These are phyloP conservation scores for Vicia sativa DNA, from an alignment of 306 rosid species.

Conservation along the genomic window DNA sequence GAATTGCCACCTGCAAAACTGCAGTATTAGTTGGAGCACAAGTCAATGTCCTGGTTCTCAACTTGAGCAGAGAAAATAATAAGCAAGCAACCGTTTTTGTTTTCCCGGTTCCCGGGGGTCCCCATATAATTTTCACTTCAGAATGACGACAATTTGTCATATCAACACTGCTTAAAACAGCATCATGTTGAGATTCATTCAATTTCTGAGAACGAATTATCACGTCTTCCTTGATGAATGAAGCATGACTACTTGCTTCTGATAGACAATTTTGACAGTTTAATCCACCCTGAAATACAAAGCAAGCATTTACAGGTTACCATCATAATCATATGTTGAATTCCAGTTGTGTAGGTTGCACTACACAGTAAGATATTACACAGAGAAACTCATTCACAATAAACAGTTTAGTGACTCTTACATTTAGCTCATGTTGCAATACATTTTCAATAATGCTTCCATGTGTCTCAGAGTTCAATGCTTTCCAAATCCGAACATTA, in stretches of 20 bases:
- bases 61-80: neutral
- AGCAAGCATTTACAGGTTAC: neutral
- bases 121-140: conserved; percentile 54
- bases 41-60: neutral
- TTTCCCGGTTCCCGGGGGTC: conserved; percentile 68
- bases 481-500: conserved; percentile 42
- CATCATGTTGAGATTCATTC: conserved; percentile 50
- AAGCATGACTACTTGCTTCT: neutral
- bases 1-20: neutral
- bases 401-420: conserved; percentile 26
- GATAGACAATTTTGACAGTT: neutral
- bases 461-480: conserved; percentile 27
- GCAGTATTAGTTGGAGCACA: conserved; percentile 30
- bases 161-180: conserved; percentile 47
- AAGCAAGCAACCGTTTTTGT: conserved; percentile 52
- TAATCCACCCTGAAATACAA: neutral
- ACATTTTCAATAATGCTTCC: conserved; percentile 38
- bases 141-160: conserved; percentile 34
- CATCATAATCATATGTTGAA: neutral
- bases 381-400: neutral
- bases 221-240: neutral
- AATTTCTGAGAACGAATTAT: conserved; percentile 29
- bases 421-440: conserved; percentile 39
- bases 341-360: no score
- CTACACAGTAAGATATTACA: no score